These are phyloP conservation scores for Chaetoscypha palmicola DNA, from an alignment of 2,329 filamentous ascomycete species.

Conservation along the genomic window DNA sequence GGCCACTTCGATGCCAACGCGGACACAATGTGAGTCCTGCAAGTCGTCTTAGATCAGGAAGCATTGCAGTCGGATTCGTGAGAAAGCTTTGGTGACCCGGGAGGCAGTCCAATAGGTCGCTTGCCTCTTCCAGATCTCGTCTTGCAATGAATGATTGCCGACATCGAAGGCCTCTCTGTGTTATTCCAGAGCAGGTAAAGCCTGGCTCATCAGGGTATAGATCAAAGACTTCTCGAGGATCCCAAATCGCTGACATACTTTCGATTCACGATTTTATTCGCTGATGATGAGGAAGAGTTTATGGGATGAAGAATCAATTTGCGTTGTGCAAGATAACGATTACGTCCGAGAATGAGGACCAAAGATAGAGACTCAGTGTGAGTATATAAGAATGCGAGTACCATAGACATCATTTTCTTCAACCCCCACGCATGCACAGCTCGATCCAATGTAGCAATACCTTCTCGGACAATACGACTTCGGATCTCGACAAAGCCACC, in stretches of 20 bases:
- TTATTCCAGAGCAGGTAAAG: not conserved
- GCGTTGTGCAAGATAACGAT: no score
- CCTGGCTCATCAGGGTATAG: not conserved
- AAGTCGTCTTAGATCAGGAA: not conserved
- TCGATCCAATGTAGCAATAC: no score
- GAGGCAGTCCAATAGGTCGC: not conserved
- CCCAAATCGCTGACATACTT: not conserved
- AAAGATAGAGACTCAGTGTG: no score
- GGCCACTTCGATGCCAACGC: not conserved
- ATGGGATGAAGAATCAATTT: no score
- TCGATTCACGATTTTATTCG: no score
- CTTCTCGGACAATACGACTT: no score
- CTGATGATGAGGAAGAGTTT: no score
- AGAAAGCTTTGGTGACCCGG: not conserved
- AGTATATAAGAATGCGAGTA: no score
- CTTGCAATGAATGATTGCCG: not conserved
- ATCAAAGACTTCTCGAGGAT: not conserved
- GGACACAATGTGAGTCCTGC: slow-evolving; percentile 1
- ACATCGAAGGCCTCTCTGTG: not conserved
- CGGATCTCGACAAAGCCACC: no score
- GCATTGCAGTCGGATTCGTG: not conserved
- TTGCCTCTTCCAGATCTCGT: not conserved
- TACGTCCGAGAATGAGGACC: no score
- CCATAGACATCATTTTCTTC: no score
- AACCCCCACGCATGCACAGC: no score